phyloP scores from a whole-genome alignment of 1,139 yeast species.

The Debaryomyces fabryi region DNA sequence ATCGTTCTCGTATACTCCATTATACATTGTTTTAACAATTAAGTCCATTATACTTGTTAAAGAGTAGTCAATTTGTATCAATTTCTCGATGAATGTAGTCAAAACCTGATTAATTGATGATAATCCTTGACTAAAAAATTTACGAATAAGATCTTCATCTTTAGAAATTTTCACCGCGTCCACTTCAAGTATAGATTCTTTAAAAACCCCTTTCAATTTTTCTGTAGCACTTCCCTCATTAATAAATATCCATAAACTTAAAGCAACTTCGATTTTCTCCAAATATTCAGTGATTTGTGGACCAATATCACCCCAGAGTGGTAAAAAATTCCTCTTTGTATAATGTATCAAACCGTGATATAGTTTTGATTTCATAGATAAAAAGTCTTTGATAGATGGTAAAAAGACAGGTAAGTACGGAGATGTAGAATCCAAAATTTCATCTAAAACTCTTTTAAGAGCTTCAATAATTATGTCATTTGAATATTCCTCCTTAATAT shows the following conservation, averaged over 20 bases:
- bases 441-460: constrained; percentile 50
- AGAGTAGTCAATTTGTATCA: constrained; percentile 23
- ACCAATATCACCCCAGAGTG: constrained; percentile 29
- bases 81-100: constrained; percentile 32
- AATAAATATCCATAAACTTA: constrained; percentile 48
- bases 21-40: constrained; percentile 39
- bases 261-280: constrained; percentile 62
- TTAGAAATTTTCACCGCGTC: constrained; percentile 8
- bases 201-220: constrained; percentile 19
- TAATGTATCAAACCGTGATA: constrained; percentile 49
- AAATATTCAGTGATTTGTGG: constrained; percentile 47
- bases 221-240: constrained; percentile 19
- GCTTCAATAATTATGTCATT: constrained; percentile 50
- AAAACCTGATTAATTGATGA: constrained; percentile 39
- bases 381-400: constrained; percentile 30
- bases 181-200: constrained; percentile 17
- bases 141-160: constrained; percentile 26
- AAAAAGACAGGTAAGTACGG: constrained; percentile 35
- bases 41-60: constrained; percentile 31
- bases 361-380: constrained; percentile 28
- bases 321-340: constrained; percentile 48
- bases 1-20: constrained; percentile 50
- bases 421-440: constrained; percentile 53
- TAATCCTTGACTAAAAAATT: constrained; percentile 33
- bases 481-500: constrained; percentile 38